These are phyloP conservation scores for Ascosphaera apis DNA, from an alignment of 2,329 filamentous ascomycete species.

Conservation along the genomic window DNA sequence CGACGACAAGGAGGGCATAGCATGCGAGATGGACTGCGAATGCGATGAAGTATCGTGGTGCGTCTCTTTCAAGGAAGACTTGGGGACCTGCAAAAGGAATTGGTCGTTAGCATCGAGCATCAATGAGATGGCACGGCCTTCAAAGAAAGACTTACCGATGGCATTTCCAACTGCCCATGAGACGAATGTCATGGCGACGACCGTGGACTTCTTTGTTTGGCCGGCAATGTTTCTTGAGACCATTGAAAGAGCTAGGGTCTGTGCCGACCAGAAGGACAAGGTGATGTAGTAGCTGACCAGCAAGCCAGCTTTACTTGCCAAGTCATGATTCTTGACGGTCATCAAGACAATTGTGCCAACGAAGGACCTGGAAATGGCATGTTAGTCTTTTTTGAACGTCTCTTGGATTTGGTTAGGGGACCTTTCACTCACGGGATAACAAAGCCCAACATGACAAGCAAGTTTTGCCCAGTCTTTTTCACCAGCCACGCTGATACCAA, in stretches of 20 bases:
- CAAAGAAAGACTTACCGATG: constrained; percentile 24
- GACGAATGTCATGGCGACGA: constrained; percentile 46
- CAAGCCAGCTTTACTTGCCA: constrained; percentile 39
- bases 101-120: not conserved
- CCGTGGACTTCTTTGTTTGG: constrained; percentile 49
- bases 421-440: constrained; percentile 34
- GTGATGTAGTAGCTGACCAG: constrained; percentile 55
- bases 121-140: not conserved
- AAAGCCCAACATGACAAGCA: constrained; percentile 41
- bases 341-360: constrained; percentile 50
- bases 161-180: constrained; percentile 47
- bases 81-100: constrained; percentile 28
- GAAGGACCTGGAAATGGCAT: constrained; percentile 31
- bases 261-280: constrained; percentile 54
- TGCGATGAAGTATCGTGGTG: constrained; percentile 44
- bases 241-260: constrained; percentile 43
- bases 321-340: constrained; percentile 36
- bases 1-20: constrained; percentile 37
- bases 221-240: constrained; percentile 47
- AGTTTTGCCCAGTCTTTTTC: constrained; percentile 45
- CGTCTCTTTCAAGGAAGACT: constrained; percentile 37
- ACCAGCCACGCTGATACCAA: constrained; percentile 43
- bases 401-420: not conserved
- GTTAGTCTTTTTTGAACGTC: constrained; percentile 1
- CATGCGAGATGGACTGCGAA: constrained; percentile 48